Evolutionary conservation across 2,329 filamentous ascomycete genomes (phyloP).

Genomic region (Verticillium longisporum): DNA sequence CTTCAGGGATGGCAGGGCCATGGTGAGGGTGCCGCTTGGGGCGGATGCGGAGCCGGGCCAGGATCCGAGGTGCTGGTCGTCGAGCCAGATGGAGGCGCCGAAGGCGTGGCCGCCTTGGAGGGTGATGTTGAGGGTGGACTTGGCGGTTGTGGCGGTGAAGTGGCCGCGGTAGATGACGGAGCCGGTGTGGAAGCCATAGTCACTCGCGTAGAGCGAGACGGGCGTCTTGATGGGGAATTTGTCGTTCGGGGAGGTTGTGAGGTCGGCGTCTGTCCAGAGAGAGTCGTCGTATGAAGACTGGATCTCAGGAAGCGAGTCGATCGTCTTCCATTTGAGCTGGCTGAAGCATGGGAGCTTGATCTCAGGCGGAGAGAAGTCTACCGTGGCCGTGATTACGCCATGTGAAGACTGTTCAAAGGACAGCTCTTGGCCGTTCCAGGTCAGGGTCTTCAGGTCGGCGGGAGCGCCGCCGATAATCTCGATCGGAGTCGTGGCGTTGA

Average conservation of each 20-base stretch:
- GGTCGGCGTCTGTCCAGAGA: constrained; percentile 55
- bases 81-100: constrained; percentile 61
- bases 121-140: constrained; percentile 47
- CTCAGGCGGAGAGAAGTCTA: constrained; percentile 26
- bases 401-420: constrained; percentile 37
- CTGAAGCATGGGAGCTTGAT: constrained; percentile 49
- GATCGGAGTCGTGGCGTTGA: constrained; percentile 61
- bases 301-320: constrained; percentile 68
- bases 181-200: constrained; percentile 70
- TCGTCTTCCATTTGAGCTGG: constrained; percentile 57
- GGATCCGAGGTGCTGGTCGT: constrained; percentile 56
- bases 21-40: constrained; percentile 26
- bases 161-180: constrained; percentile 63
- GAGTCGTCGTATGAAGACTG: constrained; percentile 59
- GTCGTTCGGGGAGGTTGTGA: constrained; percentile 54
- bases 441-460: constrained; percentile 34
- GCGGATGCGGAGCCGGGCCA: constrained; percentile 47
- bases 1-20: constrained; percentile 43
- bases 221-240: constrained; percentile 51
- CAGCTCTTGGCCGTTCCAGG: constrained; percentile 31
- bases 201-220: constrained; percentile 58
- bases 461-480: constrained; percentile 64
- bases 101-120: constrained; percentile 64
- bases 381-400: constrained; percentile 36
- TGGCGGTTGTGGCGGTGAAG: constrained; percentile 57